Percentiles rank a stretch among this genome's conserved stretches.
phyloP scores from a whole-genome alignment of 129 eudicot species.

The Glebionis coronaria region DNA sequence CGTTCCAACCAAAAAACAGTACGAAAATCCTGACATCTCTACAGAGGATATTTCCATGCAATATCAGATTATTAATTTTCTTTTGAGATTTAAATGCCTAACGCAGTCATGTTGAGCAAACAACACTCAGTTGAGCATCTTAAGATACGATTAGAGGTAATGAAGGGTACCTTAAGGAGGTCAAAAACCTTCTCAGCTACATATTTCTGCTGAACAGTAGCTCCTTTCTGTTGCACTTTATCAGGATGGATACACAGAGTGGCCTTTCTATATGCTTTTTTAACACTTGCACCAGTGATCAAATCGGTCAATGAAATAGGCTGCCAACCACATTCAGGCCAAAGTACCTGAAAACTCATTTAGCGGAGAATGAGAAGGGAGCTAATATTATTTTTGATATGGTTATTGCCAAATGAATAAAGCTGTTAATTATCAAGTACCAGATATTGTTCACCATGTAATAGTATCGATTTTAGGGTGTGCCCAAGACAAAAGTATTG shows the following conservation, averaged over 20 bases:
- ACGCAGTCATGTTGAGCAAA: not conserved
- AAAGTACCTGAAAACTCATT: slow-evolving; percentile 61
- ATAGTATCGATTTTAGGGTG: not conserved
- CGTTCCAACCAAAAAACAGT: too few relatives aligned
- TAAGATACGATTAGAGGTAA: not conserved
- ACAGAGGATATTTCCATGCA: too few relatives aligned
- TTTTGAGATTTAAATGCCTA: not conserved
- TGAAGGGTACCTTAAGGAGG: slow-evolving; percentile 70
- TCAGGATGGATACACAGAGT: slow-evolving; percentile 97
- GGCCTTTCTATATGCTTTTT: slow-evolving; percentile 84
- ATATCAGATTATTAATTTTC: not conserved
- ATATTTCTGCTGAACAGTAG: slow-evolving; percentile 90
- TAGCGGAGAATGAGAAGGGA: slow-evolving; percentile 4
- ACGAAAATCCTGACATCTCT: too few relatives aligned
- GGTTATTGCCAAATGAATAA: not conserved
- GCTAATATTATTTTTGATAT: not conserved
- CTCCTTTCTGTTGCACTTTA: slow-evolving; percentile 97
- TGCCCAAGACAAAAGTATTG: too few relatives aligned
- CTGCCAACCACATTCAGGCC: slow-evolving; percentile 99
- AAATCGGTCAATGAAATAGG: slow-evolving; percentile 85
- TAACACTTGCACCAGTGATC: slow-evolving; percentile 73
- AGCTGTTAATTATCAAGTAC: not conserved
- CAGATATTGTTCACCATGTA: slow-evolving; percentile 15
- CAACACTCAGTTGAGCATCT: not conserved
- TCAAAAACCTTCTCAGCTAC: slow-evolving; percentile 96